Conservation (phyloP, 805 yeast species). For the Priceomyces castillae region DNA sequence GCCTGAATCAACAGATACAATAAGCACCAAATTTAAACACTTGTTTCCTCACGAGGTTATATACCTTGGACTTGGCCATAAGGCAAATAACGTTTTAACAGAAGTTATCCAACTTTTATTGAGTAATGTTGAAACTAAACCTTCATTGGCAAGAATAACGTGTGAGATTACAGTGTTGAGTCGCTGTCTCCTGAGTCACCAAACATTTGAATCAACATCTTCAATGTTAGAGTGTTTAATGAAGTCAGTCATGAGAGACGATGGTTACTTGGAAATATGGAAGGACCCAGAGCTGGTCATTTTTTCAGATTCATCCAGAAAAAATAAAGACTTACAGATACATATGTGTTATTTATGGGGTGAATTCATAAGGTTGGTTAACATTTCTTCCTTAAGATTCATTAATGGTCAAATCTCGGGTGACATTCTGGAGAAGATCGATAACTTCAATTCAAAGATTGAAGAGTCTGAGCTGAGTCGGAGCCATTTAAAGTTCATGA, state of each 20-base stretch:
- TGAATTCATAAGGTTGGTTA: slow-evolving; percentile 31
- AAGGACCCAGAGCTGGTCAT: slow-evolving; percentile 29
- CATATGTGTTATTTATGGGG: slow-evolving; percentile 35
- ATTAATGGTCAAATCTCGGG: slow-evolving; percentile 23
- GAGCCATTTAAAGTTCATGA: slow-evolving; percentile 19
- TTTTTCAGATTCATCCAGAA: slow-evolving; percentile 16
- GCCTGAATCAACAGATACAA: slow-evolving; percentile 8
- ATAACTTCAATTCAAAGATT: slow-evolving; percentile 7
- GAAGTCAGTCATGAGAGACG: slow-evolving; percentile 11
- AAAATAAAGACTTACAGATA: slow-evolving; percentile 21
- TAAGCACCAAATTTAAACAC: slow-evolving; percentile 12
- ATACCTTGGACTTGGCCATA: slow-evolving; percentile 15
- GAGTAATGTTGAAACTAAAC: slow-evolving; percentile 3
- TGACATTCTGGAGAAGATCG: slow-evolving; percentile 5
- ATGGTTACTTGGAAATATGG: slow-evolving; percentile 28
- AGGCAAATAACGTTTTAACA: slow-evolving; percentile 11
- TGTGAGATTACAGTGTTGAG: slow-evolving; percentile 23
- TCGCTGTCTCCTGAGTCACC: slow-evolving; percentile 18
- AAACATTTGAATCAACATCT: slow-evolving; percentile 13
- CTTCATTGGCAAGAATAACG: slow-evolving; percentile 18
- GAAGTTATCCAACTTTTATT: slow-evolving; percentile 13
- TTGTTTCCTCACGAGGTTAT: slow-evolving; percentile 26
- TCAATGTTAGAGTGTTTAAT: slow-evolving; percentile 20
- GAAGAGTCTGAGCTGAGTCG: slow-evolving; percentile 21
- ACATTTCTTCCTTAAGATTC: slow-evolving; percentile 24